phyloP scores from a whole-genome alignment of 2,329 filamentous ascomycete species.

The Epichloe hybrida region DNA sequence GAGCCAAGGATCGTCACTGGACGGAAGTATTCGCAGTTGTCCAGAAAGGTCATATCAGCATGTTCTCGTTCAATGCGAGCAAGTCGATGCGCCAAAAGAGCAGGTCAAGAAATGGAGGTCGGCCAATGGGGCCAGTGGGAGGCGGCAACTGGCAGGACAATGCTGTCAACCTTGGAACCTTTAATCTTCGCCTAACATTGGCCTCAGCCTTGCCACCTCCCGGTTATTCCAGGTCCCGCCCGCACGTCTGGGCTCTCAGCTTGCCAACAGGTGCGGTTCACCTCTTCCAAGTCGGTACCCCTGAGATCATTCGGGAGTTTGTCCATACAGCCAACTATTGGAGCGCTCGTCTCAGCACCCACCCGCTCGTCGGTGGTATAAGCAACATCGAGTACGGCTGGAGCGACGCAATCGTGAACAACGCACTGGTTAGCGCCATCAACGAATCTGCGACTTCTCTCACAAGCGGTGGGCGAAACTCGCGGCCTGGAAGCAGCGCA shows the following conservation, averaged over 20 bases:
- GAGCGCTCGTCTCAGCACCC: conserved; percentile 87
- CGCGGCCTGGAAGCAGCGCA: conserved; percentile 38
- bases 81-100: conserved; percentile 61
- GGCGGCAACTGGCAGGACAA: conserved; percentile 98
- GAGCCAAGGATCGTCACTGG: conserved; percentile 90
- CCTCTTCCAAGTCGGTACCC: conserved; percentile 93
- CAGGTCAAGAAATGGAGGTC: conserved; percentile 36
- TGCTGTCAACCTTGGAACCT: conserved; percentile 76
- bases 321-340: conserved; percentile 94
- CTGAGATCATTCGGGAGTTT: conserved; percentile 89
- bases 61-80: conserved; percentile 83
- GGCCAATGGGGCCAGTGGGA: conserved; percentile 56
- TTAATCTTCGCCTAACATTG: conserved; percentile 80
- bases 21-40: conserved; percentile 90
- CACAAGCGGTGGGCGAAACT: conserved; percentile 20
- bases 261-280: conserved; percentile 89
- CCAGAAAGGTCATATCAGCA: conserved; percentile 82
- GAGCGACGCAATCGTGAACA: conserved; percentile 70
- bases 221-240: conserved; percentile 80
- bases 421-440: conserved; percentile 37
- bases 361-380: conserved; percentile 82
- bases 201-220: conserved; percentile 81
- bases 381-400: conserved; percentile 97
- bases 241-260: conserved; percentile 88
- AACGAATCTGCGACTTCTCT: conserved; percentile 28